A percentile compares a stretch with the other conserved stretches of the same genome.
phyloP scores from a whole-genome alignment of 1,139 yeast genomes.

The Debaryomyces nepalensis region DNA sequence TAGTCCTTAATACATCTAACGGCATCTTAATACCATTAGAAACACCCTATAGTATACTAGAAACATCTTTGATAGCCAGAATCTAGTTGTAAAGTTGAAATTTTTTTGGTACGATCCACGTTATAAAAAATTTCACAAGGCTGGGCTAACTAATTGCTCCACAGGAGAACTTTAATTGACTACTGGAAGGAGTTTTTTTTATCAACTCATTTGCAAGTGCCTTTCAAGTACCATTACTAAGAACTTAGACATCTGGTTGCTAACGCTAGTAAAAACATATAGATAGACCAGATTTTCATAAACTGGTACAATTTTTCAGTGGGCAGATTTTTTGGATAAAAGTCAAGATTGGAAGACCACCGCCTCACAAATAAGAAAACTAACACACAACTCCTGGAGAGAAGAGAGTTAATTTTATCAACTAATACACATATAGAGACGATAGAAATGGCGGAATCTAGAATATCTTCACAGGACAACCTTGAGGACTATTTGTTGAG shows the following conservation, averaged over 20 bases:
- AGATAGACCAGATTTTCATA: too few species aligned
- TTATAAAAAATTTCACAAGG: slow-evolving; percentile 11
- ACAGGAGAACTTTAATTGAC: slow-evolving; percentile 1
- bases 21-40: neutral
- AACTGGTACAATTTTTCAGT: too few species aligned
- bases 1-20: neutral
- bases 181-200: neutral
- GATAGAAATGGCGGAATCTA: neutral
- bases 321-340: too few species aligned
- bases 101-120: slow-evolving; percentile 10
- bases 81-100: neutral
- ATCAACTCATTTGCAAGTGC: neutral
- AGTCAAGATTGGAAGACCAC: too few species aligned
- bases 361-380: too few species aligned
- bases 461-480: slow-evolving; percentile 5
- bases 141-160: slow-evolving; percentile 7
- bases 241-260: neutral
- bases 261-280: too few species aligned
- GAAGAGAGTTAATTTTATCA: too few species aligned
- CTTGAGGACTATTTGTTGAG: slow-evolving; percentile 25
- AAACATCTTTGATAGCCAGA: neutral
- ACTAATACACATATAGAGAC: neutral
- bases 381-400: too few species aligned
- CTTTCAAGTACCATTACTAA: neutral
- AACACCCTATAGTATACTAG: neutral